phyloP scores from a whole-genome alignment of 495 filamentous ascomycete genomes.

The Penicillium macrosclerotiorum region DNA sequence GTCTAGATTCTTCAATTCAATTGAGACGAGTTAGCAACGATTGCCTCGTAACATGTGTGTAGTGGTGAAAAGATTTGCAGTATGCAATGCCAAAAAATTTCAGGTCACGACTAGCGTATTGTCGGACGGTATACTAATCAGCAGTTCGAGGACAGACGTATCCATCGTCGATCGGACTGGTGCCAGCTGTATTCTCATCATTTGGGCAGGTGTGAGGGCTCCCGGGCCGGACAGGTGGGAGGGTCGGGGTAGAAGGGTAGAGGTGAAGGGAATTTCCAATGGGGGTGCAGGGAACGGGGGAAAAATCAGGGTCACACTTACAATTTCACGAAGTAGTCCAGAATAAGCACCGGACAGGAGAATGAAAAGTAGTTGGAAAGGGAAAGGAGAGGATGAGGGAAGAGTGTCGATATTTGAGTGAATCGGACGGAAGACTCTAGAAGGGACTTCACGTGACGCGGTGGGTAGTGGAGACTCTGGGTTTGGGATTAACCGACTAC shows the following conservation, averaged over 20 bases:
- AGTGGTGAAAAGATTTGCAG: constrained; percentile 9
- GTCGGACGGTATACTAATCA: constrained; percentile 43
- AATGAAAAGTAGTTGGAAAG: constrained; percentile 6
- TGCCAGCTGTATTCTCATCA: constrained; percentile 54
- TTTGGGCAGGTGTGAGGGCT: constrained; percentile 19
- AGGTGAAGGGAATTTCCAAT: not conserved
- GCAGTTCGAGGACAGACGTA: constrained; percentile 26
- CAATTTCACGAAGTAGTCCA: constrained; percentile 14
- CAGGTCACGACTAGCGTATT: constrained; percentile 44
- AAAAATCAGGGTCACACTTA: constrained; percentile 13
- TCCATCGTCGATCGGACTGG: constrained; percentile 45
- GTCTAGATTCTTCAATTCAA: constrained; percentile 3
- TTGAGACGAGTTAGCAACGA: constrained; percentile 11
- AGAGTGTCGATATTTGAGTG: constrained; percentile 24
- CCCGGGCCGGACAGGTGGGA: not conserved
- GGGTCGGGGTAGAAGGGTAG: not conserved
- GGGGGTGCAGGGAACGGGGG: constrained; percentile 1
- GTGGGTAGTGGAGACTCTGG: constrained; percentile 6
- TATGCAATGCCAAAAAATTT: constrained; percentile 24
- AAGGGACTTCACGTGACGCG: constrained; percentile 36
- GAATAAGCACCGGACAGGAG: constrained; percentile 6
- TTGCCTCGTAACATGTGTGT: too few species aligned
- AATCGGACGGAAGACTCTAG: constrained; percentile 46
- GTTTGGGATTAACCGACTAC: too few species aligned
- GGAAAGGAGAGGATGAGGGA: constrained; percentile 6